These are phyloP conservation scores for Diversispora epigaea DNA, from an alignment of 192 early-diverging fungal species.

Conservation along the genomic window DNA sequence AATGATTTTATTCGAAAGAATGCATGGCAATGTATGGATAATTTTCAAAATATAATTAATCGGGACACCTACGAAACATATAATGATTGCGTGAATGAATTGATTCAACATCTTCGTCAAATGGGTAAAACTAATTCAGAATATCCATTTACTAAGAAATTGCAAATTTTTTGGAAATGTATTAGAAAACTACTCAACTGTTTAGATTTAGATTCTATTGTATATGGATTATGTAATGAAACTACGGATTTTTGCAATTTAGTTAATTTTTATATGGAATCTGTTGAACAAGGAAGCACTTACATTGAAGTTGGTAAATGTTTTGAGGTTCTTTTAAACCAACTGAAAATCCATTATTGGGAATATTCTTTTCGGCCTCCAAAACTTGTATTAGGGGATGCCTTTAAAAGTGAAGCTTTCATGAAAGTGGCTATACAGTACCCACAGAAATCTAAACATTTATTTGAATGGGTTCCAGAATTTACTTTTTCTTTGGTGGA, in stretches of 20 bases:
- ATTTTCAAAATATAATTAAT: neutral
- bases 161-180: neutral
- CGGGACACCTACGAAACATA: neutral
- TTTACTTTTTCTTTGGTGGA: neutral
- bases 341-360: constrained; percentile 1
- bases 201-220: neutral
- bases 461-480: neutral
- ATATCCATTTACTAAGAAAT: neutral
- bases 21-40: neutral
- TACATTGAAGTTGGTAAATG: neutral
- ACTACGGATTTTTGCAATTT: neutral
- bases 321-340: neutral
- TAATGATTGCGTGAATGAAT: neutral
- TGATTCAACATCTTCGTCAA: neutral
- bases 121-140: neutral
- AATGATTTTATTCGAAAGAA: neutral
- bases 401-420: neutral
- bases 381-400: neutral
- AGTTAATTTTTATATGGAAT: neutral
- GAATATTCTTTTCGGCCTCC: neutral
- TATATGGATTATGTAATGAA: neutral
- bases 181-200: neutral
- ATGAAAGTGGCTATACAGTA: neutral
- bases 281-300: neutral
- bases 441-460: neutral